Evolutionary conservation across 2,329 filamentous ascomycete genomes (phyloP).

Genomic region (Ophiocordyceps robertsii): DNA sequence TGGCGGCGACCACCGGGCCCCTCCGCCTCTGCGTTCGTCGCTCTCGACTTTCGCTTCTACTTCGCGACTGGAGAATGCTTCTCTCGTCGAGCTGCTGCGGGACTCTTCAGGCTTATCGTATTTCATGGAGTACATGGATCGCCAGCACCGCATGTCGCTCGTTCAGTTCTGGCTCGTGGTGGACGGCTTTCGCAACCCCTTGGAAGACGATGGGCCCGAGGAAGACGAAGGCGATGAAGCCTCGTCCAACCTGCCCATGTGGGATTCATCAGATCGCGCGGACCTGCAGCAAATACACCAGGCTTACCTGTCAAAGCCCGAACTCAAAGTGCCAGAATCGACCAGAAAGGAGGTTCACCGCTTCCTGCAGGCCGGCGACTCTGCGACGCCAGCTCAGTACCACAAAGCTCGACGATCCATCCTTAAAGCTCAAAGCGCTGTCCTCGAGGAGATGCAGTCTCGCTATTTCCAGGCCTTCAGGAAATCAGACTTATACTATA

Average conservation of each 20-base stretch:
- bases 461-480: constrained; percentile 77
- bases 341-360: constrained; percentile 57
- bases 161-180: constrained; percentile 99
- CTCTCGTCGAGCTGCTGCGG: constrained; percentile 73
- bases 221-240: constrained; percentile 46
- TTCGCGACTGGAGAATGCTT: constrained; percentile 61
- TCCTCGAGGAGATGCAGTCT: constrained; percentile 73
- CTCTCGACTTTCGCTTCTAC: constrained; percentile 18
- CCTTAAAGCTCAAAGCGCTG: constrained; percentile 65
- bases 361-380: constrained; percentile 67
- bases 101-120: constrained; percentile 87
- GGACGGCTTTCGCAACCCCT: constrained; percentile 84
- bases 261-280: constrained; percentile 71
- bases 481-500: constrained; percentile 88
- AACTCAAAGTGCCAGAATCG: constrained; percentile 62
- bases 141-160: constrained; percentile 70
- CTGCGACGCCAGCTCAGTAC: constrained; percentile 70
- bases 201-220: constrained; percentile 59
- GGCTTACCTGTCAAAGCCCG: constrained; percentile 69
- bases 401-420: constrained; percentile 70
- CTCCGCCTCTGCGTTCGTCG: constrained; percentile 11
- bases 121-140: constrained; percentile 99
- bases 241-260: constrained; percentile 49
- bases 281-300: constrained; percentile 89
- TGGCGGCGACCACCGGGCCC: constrained; percentile 36